These are phyloP conservation scores for Mikania micrantha DNA, from an alignment of 129 eudicot species.

Conservation along the genomic window DNA sequence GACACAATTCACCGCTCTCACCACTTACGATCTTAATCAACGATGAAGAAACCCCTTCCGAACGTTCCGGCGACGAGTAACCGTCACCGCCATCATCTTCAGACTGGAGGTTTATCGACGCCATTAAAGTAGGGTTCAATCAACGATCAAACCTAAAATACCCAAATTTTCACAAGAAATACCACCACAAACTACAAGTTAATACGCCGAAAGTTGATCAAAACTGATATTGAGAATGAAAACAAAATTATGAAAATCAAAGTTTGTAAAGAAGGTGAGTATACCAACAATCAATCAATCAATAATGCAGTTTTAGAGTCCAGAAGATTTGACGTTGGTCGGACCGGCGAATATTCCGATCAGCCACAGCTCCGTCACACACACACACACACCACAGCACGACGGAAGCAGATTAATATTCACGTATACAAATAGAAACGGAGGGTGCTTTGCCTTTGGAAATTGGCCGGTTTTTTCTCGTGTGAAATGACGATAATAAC, in stretches of 20 bases:
- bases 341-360: constrained; percentile 20
- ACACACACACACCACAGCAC: too few species aligned
- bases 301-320: constrained; percentile 16
- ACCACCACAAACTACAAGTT: background rate
- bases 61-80: background rate
- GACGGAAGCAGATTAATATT: too few species aligned
- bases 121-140: constrained; percentile 19
- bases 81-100: constrained; percentile 15
- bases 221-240: background rate
- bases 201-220: constrained; percentile 8
- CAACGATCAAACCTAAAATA: constrained; percentile 7
- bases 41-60: constrained; percentile 17
- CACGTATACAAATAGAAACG: background rate
- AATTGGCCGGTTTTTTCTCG: background rate
- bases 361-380: constrained; percentile 3
- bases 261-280: constrained; percentile 1
- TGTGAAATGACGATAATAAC: background rate
- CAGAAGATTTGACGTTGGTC: background rate
- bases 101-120: constrained; percentile 19
- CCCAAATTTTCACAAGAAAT: background rate
- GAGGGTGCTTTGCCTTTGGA: background rate
- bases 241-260: constrained; percentile 2
- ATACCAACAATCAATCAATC: background rate
- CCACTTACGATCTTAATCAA: constrained; percentile 38
- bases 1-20: constrained; percentile 17